phyloP scores from a whole-genome alignment of 805 yeast genomes.

The Lachancea kluyveri region DNA sequence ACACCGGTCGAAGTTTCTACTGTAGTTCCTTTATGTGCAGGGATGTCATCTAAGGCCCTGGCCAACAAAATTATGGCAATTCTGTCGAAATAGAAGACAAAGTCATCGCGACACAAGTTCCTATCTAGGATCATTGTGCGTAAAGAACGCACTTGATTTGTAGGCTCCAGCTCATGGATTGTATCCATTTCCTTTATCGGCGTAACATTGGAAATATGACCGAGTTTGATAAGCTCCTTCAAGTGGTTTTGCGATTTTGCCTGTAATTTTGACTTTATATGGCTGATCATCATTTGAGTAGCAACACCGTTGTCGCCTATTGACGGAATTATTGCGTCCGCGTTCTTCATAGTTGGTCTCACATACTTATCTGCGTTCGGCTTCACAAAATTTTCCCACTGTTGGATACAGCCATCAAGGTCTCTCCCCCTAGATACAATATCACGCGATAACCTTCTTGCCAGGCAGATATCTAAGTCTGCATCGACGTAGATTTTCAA shows the following conservation, averaged over 20 bases:
- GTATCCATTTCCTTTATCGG: conserved; percentile 16
- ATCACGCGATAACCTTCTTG: conserved; percentile 82
- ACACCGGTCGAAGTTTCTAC: conserved; percentile 40
- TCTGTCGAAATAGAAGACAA: conserved; percentile 80
- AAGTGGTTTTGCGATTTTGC: conserved; percentile 65
- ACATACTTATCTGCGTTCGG: conserved; percentile 81
- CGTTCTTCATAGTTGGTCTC: conserved; percentile 67
- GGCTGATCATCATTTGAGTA: conserved; percentile 70
- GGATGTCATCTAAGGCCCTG: conserved; percentile 51
- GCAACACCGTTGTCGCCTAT: conserved; percentile 82
- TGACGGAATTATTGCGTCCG: conserved; percentile 87
- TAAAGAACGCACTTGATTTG: conserved; percentile 67
- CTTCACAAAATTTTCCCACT: conserved; percentile 88
- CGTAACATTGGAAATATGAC: conserved; percentile 10
- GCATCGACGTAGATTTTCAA: conserved; percentile 89
- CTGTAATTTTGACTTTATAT: conserved; percentile 65
- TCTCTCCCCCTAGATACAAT: conserved; percentile 83
- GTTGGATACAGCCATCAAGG: conserved; percentile 70
- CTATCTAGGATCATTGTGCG: conserved; percentile 61
- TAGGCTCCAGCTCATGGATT: conserved; percentile 31
- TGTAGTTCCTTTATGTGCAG: conserved; percentile 30
- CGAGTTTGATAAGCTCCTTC: conserved; percentile 49
- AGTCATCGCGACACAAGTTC: conserved; percentile 60
- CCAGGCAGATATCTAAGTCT: conserved; percentile 86
- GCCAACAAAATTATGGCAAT: conserved; percentile 67